Conservation (phyloP, 176 grass and related monocot species). For the Cenchrus purpureus region DNA sequence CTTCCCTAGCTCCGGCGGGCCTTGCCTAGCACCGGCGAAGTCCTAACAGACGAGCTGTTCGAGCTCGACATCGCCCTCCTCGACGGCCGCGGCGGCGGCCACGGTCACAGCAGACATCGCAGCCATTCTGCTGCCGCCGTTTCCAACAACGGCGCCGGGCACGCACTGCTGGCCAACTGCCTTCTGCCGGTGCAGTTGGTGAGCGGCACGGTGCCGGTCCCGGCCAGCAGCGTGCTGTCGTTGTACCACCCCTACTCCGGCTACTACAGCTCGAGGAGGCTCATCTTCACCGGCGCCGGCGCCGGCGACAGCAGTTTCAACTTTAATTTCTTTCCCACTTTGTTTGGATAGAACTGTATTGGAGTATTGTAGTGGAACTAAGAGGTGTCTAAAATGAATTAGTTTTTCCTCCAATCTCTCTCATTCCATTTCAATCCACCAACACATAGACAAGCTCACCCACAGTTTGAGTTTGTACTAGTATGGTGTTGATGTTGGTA, state of each 20-base stretch:
- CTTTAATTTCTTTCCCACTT: no score
- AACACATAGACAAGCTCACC: no score
- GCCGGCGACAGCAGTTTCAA: not conserved
- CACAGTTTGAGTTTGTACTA: no score
- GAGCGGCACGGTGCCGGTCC: slow-evolving; percentile 57
- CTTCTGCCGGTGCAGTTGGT: slow-evolving; percentile 61
- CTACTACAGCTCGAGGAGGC: slow-evolving; percentile 8
- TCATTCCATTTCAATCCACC: no score
- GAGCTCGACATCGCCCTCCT: slow-evolving; percentile 60
- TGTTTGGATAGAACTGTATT: no score
- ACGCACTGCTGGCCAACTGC: slow-evolving; percentile 61
- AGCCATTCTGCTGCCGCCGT: not conserved
- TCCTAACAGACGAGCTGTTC: slow-evolving; percentile 58
- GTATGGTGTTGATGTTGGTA: no score
- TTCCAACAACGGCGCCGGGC: not conserved
- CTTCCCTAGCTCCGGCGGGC: no score
- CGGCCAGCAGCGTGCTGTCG: not conserved
- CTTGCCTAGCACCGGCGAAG: no score
- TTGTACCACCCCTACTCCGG: not conserved
- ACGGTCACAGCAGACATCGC: no score
- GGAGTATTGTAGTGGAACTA: no score
- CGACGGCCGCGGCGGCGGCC: not conserved
- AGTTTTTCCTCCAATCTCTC: no score
- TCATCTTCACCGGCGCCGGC: not conserved
- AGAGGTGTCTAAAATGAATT: no score